A percentile compares a stretch with the other conserved stretches of the same genome.
phyloP scores from a whole-genome alignment of 352 stramenopile genomes.

The Phytophthora macrochlamydospora region DNA sequence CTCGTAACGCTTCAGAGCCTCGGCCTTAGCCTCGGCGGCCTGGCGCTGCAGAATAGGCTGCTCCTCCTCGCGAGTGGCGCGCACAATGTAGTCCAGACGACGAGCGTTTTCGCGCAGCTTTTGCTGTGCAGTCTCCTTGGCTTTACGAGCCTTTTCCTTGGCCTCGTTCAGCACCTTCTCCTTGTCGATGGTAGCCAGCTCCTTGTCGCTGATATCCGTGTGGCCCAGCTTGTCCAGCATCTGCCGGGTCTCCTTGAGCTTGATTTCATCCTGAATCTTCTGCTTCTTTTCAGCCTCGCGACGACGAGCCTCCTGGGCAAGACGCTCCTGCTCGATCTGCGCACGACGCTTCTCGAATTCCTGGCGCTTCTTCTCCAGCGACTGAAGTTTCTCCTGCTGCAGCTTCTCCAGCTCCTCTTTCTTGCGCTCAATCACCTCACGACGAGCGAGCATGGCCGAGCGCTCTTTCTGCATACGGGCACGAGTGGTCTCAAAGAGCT shows the following conservation, averaged over 20 bases:
- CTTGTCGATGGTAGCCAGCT: conserved; percentile 79
- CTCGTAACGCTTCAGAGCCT: conserved; percentile 63
- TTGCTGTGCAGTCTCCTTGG: conserved; percentile 94
- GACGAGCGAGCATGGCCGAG: conserved; percentile 87
- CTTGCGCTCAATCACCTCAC: conserved; percentile 95
- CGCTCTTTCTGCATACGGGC: conserved; percentile 75
- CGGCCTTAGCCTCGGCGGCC: conserved; percentile 77
- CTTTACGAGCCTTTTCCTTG: conserved; percentile 94
- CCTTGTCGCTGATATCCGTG: conserved; percentile 68
- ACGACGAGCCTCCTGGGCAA: conserved; percentile 76
- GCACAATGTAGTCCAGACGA: conserved; percentile 95
- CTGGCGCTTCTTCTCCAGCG: conserved; percentile 82
- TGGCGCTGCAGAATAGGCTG: conserved; percentile 91
- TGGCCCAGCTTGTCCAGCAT: conserved; percentile 83
- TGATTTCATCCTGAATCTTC: conserved; percentile 96
- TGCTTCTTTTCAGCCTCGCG: conserved; percentile 95
- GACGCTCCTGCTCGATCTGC: conserved; percentile 79
- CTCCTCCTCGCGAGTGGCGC: conserved; percentile 96
- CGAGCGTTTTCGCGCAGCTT: conserved; percentile 93
- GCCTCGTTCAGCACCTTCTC: conserved; percentile 92
- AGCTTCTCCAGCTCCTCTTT: conserved; percentile 97
- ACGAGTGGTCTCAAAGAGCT: conserved; percentile 83
- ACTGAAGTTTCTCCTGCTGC: conserved; percentile 91
- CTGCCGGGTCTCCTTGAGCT: conserved; percentile 89
- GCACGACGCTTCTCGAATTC: conserved; percentile 74